Evolutionary conservation across 768 basidiomycete species (phyloP).

Genomic region (Baorangia bicolor): DNA sequence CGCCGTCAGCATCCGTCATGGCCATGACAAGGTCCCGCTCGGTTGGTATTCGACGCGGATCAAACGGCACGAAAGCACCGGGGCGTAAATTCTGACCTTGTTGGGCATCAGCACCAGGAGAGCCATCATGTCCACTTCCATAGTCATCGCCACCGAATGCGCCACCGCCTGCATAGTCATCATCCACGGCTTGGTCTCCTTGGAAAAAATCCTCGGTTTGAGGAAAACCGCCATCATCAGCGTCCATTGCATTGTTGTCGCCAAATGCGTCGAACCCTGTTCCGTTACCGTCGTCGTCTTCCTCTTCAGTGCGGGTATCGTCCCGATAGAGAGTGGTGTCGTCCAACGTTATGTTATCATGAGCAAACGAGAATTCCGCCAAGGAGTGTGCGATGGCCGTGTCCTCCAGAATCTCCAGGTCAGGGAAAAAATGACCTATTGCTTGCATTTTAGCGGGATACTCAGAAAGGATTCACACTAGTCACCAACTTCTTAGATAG

Average conservation of each 20-base stretch:
- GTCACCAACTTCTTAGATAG: conserved; percentile 54
- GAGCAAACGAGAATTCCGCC: conserved; percentile 78
- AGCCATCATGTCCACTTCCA: conserved; percentile 39
- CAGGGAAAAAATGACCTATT: conserved; percentile 71
- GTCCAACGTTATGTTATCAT: conserved; percentile 58
- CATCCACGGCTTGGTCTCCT: conserved; percentile 55
- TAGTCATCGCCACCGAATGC: conserved; percentile 46
- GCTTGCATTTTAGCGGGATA: conserved; percentile 4
- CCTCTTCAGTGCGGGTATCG: conserved; percentile 41
- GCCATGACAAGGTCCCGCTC: conserved; percentile 84
- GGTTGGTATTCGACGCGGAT: conserved; percentile 75
- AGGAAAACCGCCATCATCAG: conserved; percentile 39
- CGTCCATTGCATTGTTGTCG: conserved; percentile 34
- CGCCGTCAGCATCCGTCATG: conserved; percentile 68
- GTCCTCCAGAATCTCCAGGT: conserved; percentile 58
- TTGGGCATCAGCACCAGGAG: conserved; percentile 43
- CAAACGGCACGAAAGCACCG: conserved; percentile 72
- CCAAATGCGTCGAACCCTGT: conserved; percentile 23
- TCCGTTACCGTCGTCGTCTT: conserved; percentile 33
- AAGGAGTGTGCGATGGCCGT: conserved; percentile 82
- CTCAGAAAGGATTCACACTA: not conserved
- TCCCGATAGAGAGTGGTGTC: conserved; percentile 61
- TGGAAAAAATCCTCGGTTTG: conserved; percentile 67
- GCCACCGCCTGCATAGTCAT: conserved; percentile 42
- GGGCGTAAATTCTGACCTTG: conserved; percentile 38